A percentile compares a stretch with the other conserved stretches of the same genome.
Conservation (phyloP, 352 stramenopile species). For the Pythium rhizo-oryzae region DNA sequence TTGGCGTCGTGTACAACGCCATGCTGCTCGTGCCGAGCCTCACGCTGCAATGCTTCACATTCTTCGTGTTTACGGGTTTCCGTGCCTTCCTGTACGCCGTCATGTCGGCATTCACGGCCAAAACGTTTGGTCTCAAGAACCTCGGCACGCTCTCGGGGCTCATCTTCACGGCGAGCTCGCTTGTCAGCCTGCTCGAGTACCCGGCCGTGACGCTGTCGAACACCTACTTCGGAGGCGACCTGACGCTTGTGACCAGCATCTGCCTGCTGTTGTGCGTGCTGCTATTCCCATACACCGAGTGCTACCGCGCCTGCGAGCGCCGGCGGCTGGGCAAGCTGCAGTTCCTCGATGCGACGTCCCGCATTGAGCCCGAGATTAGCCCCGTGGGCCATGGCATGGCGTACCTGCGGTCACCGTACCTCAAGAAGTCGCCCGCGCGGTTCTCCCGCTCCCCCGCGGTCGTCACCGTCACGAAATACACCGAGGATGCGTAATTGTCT, state of each 20-base stretch:
- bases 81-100: constrained; percentile 87
- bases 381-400: constrained; percentile 49
- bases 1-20: constrained; percentile 76
- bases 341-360: constrained; percentile 18
- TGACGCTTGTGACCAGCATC: constrained; percentile 51
- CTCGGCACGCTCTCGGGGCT: constrained; percentile 83
- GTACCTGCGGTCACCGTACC: constrained; percentile 56
- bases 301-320: constrained; percentile 49
- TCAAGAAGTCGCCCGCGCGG: constrained; percentile 6
- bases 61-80: constrained; percentile 84
- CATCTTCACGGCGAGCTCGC: constrained; percentile 76
- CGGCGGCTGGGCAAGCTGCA: constrained; percentile 40
- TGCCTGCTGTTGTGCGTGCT: constrained; percentile 60
- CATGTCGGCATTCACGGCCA: constrained; percentile 86
- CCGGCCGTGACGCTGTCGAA: constrained; percentile 79
- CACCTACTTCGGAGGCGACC: constrained; percentile 51
- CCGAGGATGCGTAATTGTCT: not conserved
- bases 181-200: constrained; percentile 81
- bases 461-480: constrained; percentile 13
- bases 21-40: constrained; percentile 71
- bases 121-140: constrained; percentile 87
- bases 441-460: constrained; percentile 21
- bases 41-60: constrained; percentile 65
- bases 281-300: constrained; percentile 67
- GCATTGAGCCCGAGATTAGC: constrained; percentile 22